Evolutionary conservation across 2,329 filamentous ascomycete genomes (phyloP).

Genomic region (Biscogniauxia marginata): DNA sequence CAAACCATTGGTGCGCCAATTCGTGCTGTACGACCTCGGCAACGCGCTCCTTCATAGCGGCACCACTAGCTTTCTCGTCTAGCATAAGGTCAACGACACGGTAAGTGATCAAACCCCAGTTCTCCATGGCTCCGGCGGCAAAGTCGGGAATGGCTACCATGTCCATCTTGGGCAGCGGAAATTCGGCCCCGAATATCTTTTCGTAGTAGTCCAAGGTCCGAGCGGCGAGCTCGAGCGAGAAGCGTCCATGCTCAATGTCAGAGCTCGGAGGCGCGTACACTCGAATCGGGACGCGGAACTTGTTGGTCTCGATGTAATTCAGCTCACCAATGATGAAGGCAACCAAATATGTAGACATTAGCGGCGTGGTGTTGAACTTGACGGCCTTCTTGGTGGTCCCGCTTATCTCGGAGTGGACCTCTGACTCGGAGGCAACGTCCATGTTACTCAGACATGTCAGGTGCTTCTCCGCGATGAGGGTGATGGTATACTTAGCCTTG

Average conservation of each 20-base stretch:
- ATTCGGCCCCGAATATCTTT: conserved; percentile 84
- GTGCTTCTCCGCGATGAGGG: conserved; percentile 84
- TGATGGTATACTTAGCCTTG: conserved; percentile 90
- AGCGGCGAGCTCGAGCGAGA: conserved; percentile 86
- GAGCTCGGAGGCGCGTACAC: conserved; percentile 92
- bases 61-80: conserved; percentile 88
- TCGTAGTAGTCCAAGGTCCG: conserved; percentile 93
- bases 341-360: conserved; percentile 94
- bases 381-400: conserved; percentile 76
- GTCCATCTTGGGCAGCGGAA: conserved; percentile 91
- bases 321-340: conserved; percentile 94
- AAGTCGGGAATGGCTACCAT: conserved; percentile 97
- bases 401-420: conserved; percentile 63
- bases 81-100: conserved; percentile 87
- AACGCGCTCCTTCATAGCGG: conserved; percentile 85
- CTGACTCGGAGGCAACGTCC: conserved; percentile 80
- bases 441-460: conserved; percentile 95
- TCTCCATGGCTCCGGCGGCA: conserved; percentile 95
- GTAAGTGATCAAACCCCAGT: conserved; percentile 96
- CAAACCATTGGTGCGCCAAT: conserved; percentile 97
- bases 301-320: conserved; percentile 88
- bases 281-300: conserved; percentile 86
- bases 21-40: conserved; percentile 97
- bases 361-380: conserved; percentile 86
- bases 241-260: conserved; percentile 86